phyloP scores from a whole-genome alignment of 108 stramenopile species.

The Fragilaria crotonensis region DNA sequence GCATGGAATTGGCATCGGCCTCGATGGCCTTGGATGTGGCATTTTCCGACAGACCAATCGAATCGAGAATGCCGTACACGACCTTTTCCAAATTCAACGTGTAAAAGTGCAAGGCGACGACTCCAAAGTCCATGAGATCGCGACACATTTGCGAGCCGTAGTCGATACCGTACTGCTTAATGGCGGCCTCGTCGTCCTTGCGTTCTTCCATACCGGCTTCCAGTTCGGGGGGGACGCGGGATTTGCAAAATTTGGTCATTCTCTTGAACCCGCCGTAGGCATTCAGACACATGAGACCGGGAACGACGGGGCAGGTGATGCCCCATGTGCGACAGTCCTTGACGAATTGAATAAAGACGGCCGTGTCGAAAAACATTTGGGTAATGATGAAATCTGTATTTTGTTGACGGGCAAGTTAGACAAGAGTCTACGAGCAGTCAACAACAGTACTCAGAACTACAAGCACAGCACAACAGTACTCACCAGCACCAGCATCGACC shows the following conservation, averaged over 20 bases:
- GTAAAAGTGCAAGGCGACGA: slow-evolving; percentile 94
- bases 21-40: no score
- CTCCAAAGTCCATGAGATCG: slow-evolving; percentile 65
- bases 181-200: slow-evolving; percentile 83
- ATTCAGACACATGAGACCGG: slow-evolving; percentile 99
- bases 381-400: slow-evolving; percentile 92
- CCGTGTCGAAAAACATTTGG: slow-evolving; percentile 99
- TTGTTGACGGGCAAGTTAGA: neutral
- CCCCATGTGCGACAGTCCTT: slow-evolving; percentile 89
- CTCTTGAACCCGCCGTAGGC: slow-evolving; percentile 94
- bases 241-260: slow-evolving; percentile 99
- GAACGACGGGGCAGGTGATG: slow-evolving; percentile 91
- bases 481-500: slow-evolving; percentile 91
- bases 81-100: slow-evolving; percentile 97
- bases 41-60: slow-evolving; percentile 44
- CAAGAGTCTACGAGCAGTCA: no score
- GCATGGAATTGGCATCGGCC: slow-evolving; percentile 78
- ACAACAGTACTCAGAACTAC: no score
- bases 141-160: slow-evolving; percentile 88
- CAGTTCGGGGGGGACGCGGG: slow-evolving; percentile 90
- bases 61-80: slow-evolving; percentile 86
- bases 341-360: slow-evolving; percentile 88
- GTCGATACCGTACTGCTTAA: slow-evolving; percentile 90
- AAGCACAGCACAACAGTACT: no score
- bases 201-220: slow-evolving; percentile 78